A percentile compares a stretch with the other conserved stretches of the same genome.
phyloP scores from a whole-genome alignment of 1,139 yeast genomes.

The Meyerozyma smithsonii region DNA sequence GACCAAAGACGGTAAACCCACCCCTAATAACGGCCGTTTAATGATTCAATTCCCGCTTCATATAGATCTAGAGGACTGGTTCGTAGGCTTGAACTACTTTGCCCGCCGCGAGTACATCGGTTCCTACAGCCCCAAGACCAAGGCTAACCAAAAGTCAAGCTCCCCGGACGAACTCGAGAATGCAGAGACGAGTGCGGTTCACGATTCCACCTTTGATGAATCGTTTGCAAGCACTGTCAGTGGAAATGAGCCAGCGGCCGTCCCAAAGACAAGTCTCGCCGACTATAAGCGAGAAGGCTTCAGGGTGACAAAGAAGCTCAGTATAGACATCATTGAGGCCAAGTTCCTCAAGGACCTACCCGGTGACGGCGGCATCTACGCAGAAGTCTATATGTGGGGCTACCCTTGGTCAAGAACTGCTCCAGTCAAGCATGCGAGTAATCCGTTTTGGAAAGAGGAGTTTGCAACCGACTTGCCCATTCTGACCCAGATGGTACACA shows the following conservation, averaged over 20 bases:
- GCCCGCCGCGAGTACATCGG: conserved; percentile 58
- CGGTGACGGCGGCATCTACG: conserved; percentile 39
- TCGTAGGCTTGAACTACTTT: conserved; percentile 65
- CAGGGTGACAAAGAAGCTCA: conserved; percentile 52
- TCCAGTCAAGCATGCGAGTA: conserved; percentile 40
- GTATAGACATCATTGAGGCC: conserved; percentile 65
- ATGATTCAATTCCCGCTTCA: conserved; percentile 63
- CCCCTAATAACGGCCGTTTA: conserved; percentile 37
- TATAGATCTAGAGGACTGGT: conserved; percentile 81
- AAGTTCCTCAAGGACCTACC: conserved; percentile 33
- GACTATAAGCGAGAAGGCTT: conserved; percentile 35
- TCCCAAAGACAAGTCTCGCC: conserved; percentile 9
- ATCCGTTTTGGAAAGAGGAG: conserved; percentile 73
- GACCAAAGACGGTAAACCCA: conserved; percentile 29
- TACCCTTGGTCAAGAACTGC: conserved; percentile 70
- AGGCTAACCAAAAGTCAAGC: not conserved
- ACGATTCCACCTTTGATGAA: conserved; percentile 9
- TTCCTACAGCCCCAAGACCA: conserved; percentile 16
- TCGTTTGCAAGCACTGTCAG: conserved; percentile 1
- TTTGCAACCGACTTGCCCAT: conserved; percentile 55
- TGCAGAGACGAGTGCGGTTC: conserved; percentile 2
- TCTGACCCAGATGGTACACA: conserved; percentile 48
- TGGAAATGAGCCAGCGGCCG: conserved; percentile 3
- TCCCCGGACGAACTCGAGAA: not conserved
- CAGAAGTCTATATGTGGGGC: conserved; percentile 65